Base-by-base conservation (phyloP, 805 yeast species). In the Sugiyamaella smithiae region DNA sequence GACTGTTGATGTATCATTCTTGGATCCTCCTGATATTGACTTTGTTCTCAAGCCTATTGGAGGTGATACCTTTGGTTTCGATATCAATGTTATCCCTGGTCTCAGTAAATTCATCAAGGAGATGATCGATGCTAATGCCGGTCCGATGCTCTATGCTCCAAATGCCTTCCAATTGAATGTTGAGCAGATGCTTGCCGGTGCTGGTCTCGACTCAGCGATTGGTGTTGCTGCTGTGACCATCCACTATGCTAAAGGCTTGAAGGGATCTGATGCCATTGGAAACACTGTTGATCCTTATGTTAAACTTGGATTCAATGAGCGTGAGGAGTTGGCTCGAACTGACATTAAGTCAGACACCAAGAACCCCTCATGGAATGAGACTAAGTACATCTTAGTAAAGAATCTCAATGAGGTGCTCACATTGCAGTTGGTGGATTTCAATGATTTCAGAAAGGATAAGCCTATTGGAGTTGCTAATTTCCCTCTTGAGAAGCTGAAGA, bases 281-380 rank as follows among this genome's bases (percentile, higher is more conserved):
- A 84, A 84, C 58, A 86, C 97, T 8, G 75, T 89, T 53, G 97
- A 93, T 65, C 99, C 99, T 8, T 95, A 88, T 67, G 73, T 90
- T 52, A 76, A 82, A 5, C 76, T 90, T 62, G 84, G 85, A 17
- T 80, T 81, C 61, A 73, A 74, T 51, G 77, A 77, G 46, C 63
- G 68, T 12, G 59, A 56, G 23, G 80, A 77, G 36, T 73, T 83
- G 55, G 91, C 84, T 2, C 78, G 81, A 59, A 85, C 97, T 4
- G 77, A 79, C 49, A 77, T 80, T 57, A 84, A 82, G 56, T 65
- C 74, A 45, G 83, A 88, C 58, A 84, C 95, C 3, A 66, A 69
- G 53, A 68, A 71, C 35, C 98, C 99, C 8, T 77, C 74, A 4
- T 93, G 96, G 95, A 80, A 93, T 62, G 91, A 93, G 72, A 82